These are phyloP conservation scores for Cytospora piceicola DNA, from an alignment of 2,329 filamentous ascomycete genomes.

Conservation along the genomic window DNA sequence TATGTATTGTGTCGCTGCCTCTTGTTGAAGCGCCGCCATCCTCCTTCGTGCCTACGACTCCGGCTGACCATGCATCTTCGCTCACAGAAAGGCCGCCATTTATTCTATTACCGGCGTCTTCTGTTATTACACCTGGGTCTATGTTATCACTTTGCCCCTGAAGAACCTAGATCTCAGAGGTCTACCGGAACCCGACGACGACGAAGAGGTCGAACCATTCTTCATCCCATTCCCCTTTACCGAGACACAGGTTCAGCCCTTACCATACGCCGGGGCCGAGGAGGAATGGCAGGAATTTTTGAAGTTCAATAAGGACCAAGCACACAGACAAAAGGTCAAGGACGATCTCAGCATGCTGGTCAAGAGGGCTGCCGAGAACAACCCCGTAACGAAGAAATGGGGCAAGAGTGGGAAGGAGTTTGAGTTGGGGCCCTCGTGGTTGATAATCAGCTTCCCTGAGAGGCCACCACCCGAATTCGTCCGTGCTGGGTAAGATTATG, in stretches of 20 bases:
- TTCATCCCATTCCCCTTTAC: constrained; percentile 69
- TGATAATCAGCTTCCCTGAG: constrained; percentile 64
- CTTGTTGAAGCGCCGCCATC: not conserved
- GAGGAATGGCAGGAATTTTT: constrained; percentile 68
- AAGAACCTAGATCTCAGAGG: constrained; percentile 48
- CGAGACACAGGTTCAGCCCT: constrained; percentile 50
- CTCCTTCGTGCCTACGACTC: not conserved
- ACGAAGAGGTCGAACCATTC: constrained; percentile 49
- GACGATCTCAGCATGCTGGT: constrained; percentile 52
- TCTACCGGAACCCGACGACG: constrained; percentile 42
- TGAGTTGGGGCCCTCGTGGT: constrained; percentile 57
- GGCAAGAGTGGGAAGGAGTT: constrained; percentile 52
- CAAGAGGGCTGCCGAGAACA: constrained; percentile 46
- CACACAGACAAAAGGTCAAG: constrained; percentile 52
- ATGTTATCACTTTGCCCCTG: constrained; percentile 48
- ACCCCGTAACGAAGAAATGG: constrained; percentile 45
- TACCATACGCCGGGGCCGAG: constrained; percentile 59
- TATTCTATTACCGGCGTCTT: constrained; percentile 39
- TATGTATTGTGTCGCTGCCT: not conserved
- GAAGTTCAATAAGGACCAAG: constrained; percentile 58
- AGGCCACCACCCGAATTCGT: constrained; percentile 63
- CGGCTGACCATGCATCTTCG: not conserved
- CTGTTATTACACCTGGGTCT: constrained; percentile 51
- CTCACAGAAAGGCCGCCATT: constrained; percentile 17
- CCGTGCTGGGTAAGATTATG: constrained; percentile 57